Conservation (phyloP, 2,329 filamentous ascomycete genomes). For the Moelleriella libera region DNA sequence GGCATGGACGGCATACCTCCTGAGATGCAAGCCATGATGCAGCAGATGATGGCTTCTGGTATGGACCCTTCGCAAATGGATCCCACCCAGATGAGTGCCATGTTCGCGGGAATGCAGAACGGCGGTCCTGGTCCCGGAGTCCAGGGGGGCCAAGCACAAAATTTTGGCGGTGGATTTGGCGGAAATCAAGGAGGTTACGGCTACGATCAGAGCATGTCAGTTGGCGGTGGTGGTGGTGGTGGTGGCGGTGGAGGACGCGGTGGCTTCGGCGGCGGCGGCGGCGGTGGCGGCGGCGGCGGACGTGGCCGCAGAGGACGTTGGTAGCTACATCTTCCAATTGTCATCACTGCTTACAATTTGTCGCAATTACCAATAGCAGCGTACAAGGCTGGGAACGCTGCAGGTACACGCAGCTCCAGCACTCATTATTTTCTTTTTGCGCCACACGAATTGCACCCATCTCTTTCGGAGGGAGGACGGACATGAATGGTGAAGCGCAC, state of each 20-base stretch:
- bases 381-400: no score
- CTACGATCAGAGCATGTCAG: slow-evolving; percentile 33
- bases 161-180: slow-evolving; percentile 37
- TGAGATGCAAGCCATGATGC: slow-evolving; percentile 57
- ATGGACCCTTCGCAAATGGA: slow-evolving; percentile 57
- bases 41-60: slow-evolving; percentile 53
- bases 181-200: slow-evolving; percentile 37
- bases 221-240: slow-evolving; percentile 19
- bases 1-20: slow-evolving; percentile 50
- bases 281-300: slow-evolving; percentile 14
- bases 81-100: slow-evolving; percentile 39
- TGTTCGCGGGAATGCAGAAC: slow-evolving; percentile 45
- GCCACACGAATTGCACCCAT: no score
- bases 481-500: no score
- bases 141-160: slow-evolving; percentile 35
- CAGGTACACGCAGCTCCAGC: no score
- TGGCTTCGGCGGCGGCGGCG: slow-evolving; percentile 7
- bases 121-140: slow-evolving; percentile 25
- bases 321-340: slow-evolving; percentile 3
- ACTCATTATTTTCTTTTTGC: no score
- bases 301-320: slow-evolving; percentile 16
- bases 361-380: no score
- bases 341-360: no score
- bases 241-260: slow-evolving; percentile 16
- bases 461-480: no score